Evolutionary conservation across 1,284 basidiomycete species (phyloP), one percentile per base, ranked within the genome.

Genomic region (Neotropicomus parvogracilis): DNA sequence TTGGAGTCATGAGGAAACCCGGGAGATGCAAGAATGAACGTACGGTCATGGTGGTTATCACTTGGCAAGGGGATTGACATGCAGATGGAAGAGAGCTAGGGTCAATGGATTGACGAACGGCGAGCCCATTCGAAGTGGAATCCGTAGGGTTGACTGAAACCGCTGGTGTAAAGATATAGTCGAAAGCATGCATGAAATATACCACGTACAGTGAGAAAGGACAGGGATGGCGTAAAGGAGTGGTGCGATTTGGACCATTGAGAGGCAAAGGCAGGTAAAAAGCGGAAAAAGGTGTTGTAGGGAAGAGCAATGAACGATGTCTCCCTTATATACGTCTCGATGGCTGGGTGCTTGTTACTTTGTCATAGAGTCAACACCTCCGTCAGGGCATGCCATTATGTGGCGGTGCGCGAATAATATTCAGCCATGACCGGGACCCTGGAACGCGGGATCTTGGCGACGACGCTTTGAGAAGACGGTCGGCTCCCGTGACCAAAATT

Each of bases 241-340:
- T 11, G 62, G 40, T 14, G 48, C 5, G 32, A 59, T 54, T 46
- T 56, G 52, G 37, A 64, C 59, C 62, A 60, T 64, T 35, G 33
- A 19, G n/a, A 29, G 16, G 29, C 6, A 21, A 7, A 16, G 12
- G 29, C 10, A 5, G 27, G 16, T 20, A 11, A 20, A 40, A 19
- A n/a, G 4, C 2, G 26, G 32, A n/a, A n/a, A 24, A 11, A 28
- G 4, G 5, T 16, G 19, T 24, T 27, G 26, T 20, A 24, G 24
- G 24, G 14, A 3, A 21, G 32, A 42, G 17, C n/a, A 34, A 33
- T 2, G 24, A 33, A 7, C 5, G 12, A 16, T 9, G 3, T 33
- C 37, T 17, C 13, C 36, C 17, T 55, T 49, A 34, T 34, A 46
- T 46, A 53, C 11, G 24, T 5, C 24, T 8, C 4, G 24, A 11